Evolutionary conservation across 176 grass and related monocot genomes (phyloP), one percentile per base, ranked within the genome.

Genomic region (Eleusine indica): DNA sequence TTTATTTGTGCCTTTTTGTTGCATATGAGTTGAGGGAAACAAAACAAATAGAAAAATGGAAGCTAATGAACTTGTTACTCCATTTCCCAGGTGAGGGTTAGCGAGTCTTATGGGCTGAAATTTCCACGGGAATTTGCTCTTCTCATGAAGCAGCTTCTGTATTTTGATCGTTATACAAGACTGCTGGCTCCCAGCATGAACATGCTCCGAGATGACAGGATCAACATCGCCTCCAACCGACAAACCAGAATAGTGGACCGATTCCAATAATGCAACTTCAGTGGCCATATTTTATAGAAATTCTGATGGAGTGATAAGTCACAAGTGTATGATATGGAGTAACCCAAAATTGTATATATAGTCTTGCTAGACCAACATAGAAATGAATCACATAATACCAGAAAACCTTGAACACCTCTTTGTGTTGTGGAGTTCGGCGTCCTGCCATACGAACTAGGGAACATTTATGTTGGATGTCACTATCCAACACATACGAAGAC

Each of bases 121-220:
- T 98, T 98, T 82, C 96, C 96, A 25, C 91, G 93, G 6, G 93
- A 98, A 21, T 98, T 98, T 42, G 96, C 96, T 48, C 96, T 98
- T 63, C 87, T 98, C 12, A 92, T 93, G 91, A 98, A 98, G 77
- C 96, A 98, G 56, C 86, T 98, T 29, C 82, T 98, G 81, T 98
- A 98, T 75, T 98, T 98, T 30, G 96, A 98, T 68, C 96, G 94
- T 10, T 97, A 97, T 46, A 98, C 96, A 12, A 88, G 96, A 75
- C 68, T 98, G 75, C 48, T 98, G 65, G 96, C 96, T 16, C 96
- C 96, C 3, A 91, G 79, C 76, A 95, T 98, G 96, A 98, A 94
- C 89, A 98, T 98, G 96, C 91, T 98, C 3, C 85, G 83, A 84
- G 96, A 98, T 2, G 86, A 98, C 41, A 90, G 93, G 74, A 91